Base-by-base conservation (phyloP, 345 rosid genomes). In the Alliaria petiolata region DNA sequence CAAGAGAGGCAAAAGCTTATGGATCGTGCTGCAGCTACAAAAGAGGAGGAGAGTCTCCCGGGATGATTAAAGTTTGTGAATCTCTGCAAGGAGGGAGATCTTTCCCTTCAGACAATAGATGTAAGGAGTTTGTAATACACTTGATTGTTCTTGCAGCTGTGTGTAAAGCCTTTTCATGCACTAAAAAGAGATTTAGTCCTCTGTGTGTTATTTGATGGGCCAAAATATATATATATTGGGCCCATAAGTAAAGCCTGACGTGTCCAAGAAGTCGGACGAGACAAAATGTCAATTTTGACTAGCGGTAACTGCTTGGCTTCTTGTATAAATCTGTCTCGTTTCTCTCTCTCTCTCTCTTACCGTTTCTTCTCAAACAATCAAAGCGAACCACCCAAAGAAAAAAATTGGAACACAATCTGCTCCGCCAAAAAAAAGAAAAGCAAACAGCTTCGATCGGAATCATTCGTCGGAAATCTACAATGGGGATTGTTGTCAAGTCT, bases 1-100 rank as follows among this genome's bases (percentile, higher is more conserved):
- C 90, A 78, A 83, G 96, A 87, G 77, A 81, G 59, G 66, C 76
- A 72, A 67, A 46, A 54, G 75, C 25, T 74, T 26, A 20, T 72
- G 69, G 51, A 66, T 58, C 45, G 14, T 2, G 5, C 38, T 20
- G 57, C 10, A 11, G 45, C 55, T 22, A 43, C 45, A 0, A 62
- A 62, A 69, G 75, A 76, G 51, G 60, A 54, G 3, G 70, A 68
- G 65, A 69, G 22, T 54, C 65, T 69, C 11, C 74, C 74, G 0
- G 62, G 78, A 35, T 75, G 63, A 75, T 66, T 49, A n/a, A n/a
- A n/a, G n/a, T n/a, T n/a, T n/a, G n/a, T n/a, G n/a, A 30, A 17
- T 59, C 39, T 70, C 62, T 39, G 46, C 6, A 22, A 69, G 13
- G 14, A 33, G 63, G 40, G 65, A 59, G 50, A 36, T 17, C 5